Evolutionary conservation across 306 rosid genomes (phyloP), one percentile per base, ranked within the genome.

Genomic region (Neltuma alba): DNA sequence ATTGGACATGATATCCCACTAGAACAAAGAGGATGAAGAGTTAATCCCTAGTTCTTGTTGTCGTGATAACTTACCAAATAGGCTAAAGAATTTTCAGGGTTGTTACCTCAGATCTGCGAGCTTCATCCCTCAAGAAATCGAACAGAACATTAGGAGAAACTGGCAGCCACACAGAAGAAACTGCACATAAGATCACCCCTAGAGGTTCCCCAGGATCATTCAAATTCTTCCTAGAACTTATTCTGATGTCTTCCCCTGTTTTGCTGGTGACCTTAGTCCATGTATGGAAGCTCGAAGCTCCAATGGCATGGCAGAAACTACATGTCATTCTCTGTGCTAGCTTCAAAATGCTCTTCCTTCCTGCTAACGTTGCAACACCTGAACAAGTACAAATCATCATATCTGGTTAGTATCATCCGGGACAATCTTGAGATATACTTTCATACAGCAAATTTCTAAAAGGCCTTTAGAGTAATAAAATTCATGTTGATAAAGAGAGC

Each of bases 351-450:
- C 99, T 96, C 83, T 96, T 96, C 79, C 99, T 91, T 77, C 99
- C 99, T 5, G 97, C 99, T 58, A 96, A 84, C 25, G 98, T 93
- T 10, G 92, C 92, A 41, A 96, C 99, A 41, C 98, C 99, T 93
- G 79, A 37, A 62, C 64, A 36, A 33, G 45, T 65, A 0, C 44
- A 61, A 36, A 64, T 31, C 79, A 50, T 38, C 45, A 58, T 63
- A 15, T 20, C 28, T 45, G 9, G 33, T 62, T 14, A 54, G 23
- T 12, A 58, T 25, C 0, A 41, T 41, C 45, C 1, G 7, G 14
- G 14, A 14, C 48, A 10, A 12, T 44, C 2, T 44, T 44, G 48
- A 44, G 45, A 6, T 41, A 41, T 41, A 0, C 45, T 9, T 8
- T 10, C 21, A 21, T 55, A 21, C 9, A 2, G n/a, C n/a, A 1